These are phyloP conservation scores for Artemisia annua DNA, from an alignment of 129 eudicot species.

Conservation along the genomic window DNA sequence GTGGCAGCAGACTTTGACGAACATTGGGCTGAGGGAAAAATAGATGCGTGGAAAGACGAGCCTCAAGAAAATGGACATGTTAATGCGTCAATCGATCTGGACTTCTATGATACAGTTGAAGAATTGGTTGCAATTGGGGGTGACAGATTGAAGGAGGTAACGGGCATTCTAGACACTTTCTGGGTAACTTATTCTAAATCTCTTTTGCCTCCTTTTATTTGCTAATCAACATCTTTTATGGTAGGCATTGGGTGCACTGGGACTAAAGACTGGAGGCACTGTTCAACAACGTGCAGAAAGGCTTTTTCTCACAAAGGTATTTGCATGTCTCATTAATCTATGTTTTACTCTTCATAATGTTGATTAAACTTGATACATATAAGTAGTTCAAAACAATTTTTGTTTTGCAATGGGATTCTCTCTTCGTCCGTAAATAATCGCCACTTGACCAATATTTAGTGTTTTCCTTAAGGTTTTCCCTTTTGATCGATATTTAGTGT, in stretches of 20 bases:
- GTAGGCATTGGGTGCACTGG: constrained; percentile 89
- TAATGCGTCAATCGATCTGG: constrained; percentile 67
- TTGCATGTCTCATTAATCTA: background rate
- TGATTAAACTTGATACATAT: no score
- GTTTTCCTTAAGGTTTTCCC: no score
- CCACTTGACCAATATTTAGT: no score
- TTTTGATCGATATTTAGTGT: no score
- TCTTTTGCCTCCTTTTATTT: background rate
- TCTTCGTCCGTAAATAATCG: background rate
- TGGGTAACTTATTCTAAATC: background rate
- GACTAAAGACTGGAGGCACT: constrained; percentile 96
- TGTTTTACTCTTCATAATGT: background rate
- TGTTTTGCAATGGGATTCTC: background rate
- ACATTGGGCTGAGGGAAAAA: constrained; percentile 68
- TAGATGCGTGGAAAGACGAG: constrained; percentile 74
- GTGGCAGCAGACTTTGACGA: constrained; percentile 85
- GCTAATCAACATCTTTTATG: background rate
- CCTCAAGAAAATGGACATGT: constrained; percentile 66
- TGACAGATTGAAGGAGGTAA: constrained; percentile 88
- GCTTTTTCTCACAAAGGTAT: constrained; percentile 91
- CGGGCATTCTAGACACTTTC: background rate
- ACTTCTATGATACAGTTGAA: constrained; percentile 78
- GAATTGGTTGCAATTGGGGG: constrained; percentile 87
- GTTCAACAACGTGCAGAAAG: constrained; percentile 97
- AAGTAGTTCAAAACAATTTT: background rate